Evolutionary conservation across 805 yeast species (phyloP).

Genomic region (Myxozyma melibiosi): DNA sequence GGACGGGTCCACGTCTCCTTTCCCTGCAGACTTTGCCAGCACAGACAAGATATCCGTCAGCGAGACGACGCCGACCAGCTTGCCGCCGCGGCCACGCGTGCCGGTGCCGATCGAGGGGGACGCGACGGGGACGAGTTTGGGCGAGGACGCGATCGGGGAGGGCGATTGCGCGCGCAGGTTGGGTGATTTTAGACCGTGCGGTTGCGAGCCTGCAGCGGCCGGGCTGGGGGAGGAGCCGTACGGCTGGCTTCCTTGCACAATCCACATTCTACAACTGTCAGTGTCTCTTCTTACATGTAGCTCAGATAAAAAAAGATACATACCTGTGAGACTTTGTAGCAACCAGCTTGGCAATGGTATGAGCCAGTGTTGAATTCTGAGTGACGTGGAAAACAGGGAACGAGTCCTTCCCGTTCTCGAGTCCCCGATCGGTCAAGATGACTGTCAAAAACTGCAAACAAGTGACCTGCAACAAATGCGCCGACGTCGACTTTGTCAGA

Average conservation of each 20-base stretch:
- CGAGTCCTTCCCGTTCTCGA: slow-evolving; percentile 92
- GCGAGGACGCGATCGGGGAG: slow-evolving; percentile 33
- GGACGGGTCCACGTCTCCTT: slow-evolving; percentile 69
- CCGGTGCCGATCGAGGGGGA: slow-evolving; percentile 9
- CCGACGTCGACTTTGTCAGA: slow-evolving; percentile 76
- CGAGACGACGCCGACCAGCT: slow-evolving; percentile 86
- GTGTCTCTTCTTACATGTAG: slow-evolving; percentile 69
- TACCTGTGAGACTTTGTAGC: slow-evolving; percentile 89
- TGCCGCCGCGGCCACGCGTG: slow-evolving; percentile 56
- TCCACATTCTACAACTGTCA: slow-evolving; percentile 39
- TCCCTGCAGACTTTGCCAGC: slow-evolving; percentile 74
- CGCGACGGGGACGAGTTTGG: slow-evolving; percentile 31
- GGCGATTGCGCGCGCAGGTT: slow-evolving; percentile 25
- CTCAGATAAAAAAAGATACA: slow-evolving; percentile 43
- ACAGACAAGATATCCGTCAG: slow-evolving; percentile 85
- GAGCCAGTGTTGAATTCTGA: slow-evolving; percentile 72
- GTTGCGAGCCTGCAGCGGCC: background rate
- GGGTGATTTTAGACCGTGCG: background rate
- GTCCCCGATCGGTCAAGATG: slow-evolving; percentile 82
- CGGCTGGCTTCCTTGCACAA: slow-evolving; percentile 41
- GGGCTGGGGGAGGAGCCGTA: slow-evolving; percentile 17
- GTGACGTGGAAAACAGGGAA: slow-evolving; percentile 96
- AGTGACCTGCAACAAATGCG: slow-evolving; percentile 75
- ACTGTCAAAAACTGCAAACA: slow-evolving; percentile 87
- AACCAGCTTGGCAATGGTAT: slow-evolving; percentile 91